Base-by-base conservation (phyloP, 73 alveolate species). In the Urostyla sp. region DNA sequence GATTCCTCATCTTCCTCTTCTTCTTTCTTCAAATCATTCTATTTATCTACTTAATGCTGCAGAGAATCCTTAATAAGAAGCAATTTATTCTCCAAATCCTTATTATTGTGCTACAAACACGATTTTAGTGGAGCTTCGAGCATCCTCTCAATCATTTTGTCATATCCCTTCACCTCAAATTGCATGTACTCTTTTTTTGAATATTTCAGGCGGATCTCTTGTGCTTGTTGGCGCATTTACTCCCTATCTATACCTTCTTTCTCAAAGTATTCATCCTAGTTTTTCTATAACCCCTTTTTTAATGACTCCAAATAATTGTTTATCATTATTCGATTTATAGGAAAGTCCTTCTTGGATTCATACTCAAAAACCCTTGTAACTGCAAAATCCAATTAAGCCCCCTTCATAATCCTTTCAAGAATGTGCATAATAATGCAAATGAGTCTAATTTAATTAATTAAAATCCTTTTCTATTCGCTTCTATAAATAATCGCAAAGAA, bases 361-460 rank as follows among this genome's bases (percentile, higher is more conserved):
- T 57, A 31, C 31, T 75, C 87, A 75, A 75, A 75, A 13, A 75
- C 87, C 34, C 87, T 35, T 0, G 79, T 75, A 16, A 75, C 73
- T 21, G 87, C 78, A 20, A 54, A 75, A 10, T 75, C 87, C 31
- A 75, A 40, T 11, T 77, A 57, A 67, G 43, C 58, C 4, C 87
- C 87, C 58, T 75, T 58, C 87, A 75, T 75, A 18, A 75, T 15
- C 24, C 87, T 35, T 30, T 75, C 87, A 32, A 75, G 67, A 27
- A 75, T 75, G 34, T 56, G 77, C 23, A 75, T 36, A 15, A 54
- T 53, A 7, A 75, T 15, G 15, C 44, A 43, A 0, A 58, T 67
- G 11, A 75, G 37, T 26, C 36, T 56, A 5, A 75, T 57, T 34
- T 75, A 38, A 55, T 75, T 75, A 0, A 56, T 35, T 55, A 75